A percentile compares a stretch with the other conserved stretches of the same genome.
Conservation (phyloP, 805 yeast genomes). For the Teunomyces atbi region DNA sequence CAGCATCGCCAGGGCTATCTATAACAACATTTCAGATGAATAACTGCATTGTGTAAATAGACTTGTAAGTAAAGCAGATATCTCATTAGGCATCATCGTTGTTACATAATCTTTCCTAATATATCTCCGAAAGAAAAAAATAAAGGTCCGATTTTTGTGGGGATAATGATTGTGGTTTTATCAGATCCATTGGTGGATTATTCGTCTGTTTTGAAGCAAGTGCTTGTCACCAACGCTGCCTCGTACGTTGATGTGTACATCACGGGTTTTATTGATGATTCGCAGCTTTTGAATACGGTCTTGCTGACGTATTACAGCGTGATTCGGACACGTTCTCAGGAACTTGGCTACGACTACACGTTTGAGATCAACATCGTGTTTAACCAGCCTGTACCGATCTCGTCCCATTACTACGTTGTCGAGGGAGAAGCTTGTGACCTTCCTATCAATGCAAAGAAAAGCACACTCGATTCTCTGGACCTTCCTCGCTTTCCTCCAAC, state of each 20-base stretch:
- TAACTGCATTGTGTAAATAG: not conserved
- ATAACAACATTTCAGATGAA: not conserved
- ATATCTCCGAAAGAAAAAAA: too few species aligned
- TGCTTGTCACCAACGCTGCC: constrained; percentile 1
- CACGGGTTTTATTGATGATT: constrained; percentile 14
- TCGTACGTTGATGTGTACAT: constrained; percentile 26
- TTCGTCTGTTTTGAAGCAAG: constrained; percentile 8
- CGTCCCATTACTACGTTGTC: not conserved
- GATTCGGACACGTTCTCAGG: constrained; percentile 19
- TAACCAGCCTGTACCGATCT: constrained; percentile 12
- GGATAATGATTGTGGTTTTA: not conserved
- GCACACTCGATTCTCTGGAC: not conserved
- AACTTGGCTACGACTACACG: constrained; percentile 19
- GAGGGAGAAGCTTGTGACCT: not conserved
- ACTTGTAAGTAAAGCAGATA: too few species aligned
- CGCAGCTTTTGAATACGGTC: constrained; percentile 23
- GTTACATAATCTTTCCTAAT: too few species aligned
- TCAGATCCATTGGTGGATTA: constrained; percentile 9
- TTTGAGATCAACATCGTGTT: constrained; percentile 31
- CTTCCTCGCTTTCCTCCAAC: too few species aligned
- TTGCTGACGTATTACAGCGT: constrained; percentile 30
- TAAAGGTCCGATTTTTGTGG: too few species aligned
- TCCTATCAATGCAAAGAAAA: not conserved
- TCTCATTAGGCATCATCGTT: too few species aligned
- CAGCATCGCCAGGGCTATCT: constrained; percentile 11